Evolutionary conservation across 176 grass and related monocot species (phyloP).

Genomic region (Musa beccarii): DNA sequence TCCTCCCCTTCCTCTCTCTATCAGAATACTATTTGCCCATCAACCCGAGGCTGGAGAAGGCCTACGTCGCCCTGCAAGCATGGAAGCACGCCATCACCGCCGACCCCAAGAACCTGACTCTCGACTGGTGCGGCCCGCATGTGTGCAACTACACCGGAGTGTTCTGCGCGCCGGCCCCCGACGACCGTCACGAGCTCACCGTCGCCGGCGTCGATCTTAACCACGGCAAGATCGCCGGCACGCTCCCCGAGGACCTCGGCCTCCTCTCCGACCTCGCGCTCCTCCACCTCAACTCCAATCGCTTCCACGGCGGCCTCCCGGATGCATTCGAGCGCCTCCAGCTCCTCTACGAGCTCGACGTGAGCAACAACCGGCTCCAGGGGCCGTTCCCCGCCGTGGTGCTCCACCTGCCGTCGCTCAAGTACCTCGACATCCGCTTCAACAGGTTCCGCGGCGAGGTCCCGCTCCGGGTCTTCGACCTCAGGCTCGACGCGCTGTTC

Average conservation of each 20-base stretch:
- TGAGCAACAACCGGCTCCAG: conserved; percentile 74
- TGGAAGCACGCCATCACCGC: conserved; percentile 49
- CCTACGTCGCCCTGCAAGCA: conserved; percentile 68
- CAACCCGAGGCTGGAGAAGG: conserved; percentile 49
- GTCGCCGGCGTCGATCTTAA: conserved; percentile 72
- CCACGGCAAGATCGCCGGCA: conserved; percentile 39
- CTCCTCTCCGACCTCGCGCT: conserved; percentile 59
- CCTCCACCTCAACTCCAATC: conserved; percentile 89
- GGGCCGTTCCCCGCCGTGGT: conserved; percentile 62
- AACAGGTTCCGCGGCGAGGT: conserved; percentile 49
- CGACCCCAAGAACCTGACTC: conserved; percentile 54
- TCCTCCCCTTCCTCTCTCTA: conserved; percentile 23
- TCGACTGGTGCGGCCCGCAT: conserved; percentile 58
- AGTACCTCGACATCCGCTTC: conserved; percentile 51
- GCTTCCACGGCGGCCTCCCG: conserved; percentile 43
- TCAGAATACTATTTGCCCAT: conserved; percentile 40
- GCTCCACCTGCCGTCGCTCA: conserved; percentile 54
- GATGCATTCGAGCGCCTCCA: conserved; percentile 29
- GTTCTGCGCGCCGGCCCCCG: conserved; percentile 46
- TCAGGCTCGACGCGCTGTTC: conserved; percentile 72
- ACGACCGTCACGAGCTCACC: conserved; percentile 32
- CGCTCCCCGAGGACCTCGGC: conserved; percentile 56
- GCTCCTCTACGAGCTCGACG: conserved; percentile 62
- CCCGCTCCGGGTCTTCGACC: conserved; percentile 57
- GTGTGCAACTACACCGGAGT: conserved; percentile 83